A percentile compares a stretch with the other conserved stretches of the same genome.
phyloP scores from a whole-genome alignment of 2,329 filamentous ascomycete genomes.

The Beauveria rudraprayagi region DNA sequence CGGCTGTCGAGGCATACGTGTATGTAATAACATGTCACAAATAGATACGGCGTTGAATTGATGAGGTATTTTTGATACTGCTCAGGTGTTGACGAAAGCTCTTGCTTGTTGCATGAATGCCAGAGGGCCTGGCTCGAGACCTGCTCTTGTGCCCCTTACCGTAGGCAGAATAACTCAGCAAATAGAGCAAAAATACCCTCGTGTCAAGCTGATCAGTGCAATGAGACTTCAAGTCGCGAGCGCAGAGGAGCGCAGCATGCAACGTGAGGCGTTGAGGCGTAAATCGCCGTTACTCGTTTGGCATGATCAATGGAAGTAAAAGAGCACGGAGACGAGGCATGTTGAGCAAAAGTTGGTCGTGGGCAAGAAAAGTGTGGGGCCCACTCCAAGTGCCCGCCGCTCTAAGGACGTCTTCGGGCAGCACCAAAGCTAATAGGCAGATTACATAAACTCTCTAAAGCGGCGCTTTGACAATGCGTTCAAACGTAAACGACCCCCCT shows the following conservation, averaged over 20 bases:
- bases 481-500: background rate
- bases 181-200: background rate
- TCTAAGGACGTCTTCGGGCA: background rate
- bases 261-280: background rate
- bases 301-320: background rate
- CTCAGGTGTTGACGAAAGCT: background rate
- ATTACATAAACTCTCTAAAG: background rate
- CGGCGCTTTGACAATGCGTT: background rate
- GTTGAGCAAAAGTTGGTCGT: background rate
- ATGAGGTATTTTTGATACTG: background rate
- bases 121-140: background rate
- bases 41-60: background rate
- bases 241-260: background rate
- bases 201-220: background rate
- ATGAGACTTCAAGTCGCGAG: background rate
- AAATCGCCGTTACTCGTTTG: too few species aligned
- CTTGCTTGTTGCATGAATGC: background rate
- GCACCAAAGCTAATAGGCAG: background rate
- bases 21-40: conserved; percentile 11
- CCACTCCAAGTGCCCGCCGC: background rate
- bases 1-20: conserved; percentile 46
- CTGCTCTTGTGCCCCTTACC: conserved; percentile 1
- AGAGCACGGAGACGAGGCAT: background rate
- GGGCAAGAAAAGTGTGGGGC: background rate
- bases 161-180: background rate